Base-by-base conservation (phyloP, 2,329 filamentous ascomycete genomes). In the Aspergillus fumigatus region DNA sequence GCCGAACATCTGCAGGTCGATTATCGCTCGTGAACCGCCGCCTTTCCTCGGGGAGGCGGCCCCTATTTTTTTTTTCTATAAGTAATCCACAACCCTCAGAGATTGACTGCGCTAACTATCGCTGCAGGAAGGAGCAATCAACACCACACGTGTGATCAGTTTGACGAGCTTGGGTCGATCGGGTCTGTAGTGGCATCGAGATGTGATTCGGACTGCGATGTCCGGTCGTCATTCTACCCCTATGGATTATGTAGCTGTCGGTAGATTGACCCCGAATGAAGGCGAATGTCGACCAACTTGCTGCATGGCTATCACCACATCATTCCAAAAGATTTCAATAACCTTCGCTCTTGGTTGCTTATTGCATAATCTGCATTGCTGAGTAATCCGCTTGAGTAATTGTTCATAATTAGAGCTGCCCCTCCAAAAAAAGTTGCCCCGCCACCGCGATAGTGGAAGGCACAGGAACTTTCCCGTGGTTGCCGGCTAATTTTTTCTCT, bases 31-130 rank as follows among this genome's bases (percentile, higher is more conserved):
- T 66, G 62, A 58, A 67, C 61, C 29, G 65, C 67, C 65, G 67
- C 68, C 68, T 64, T 67, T 63, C 63, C 61, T 58, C 21, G 40
- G 60, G 63, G 65, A 62, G 62, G 59, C 65, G 69, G 66, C 62
- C 57, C 50, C 56, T 64, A 62, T 73, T 73, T 73, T 73, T 73
- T 73, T 73, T 73, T 56, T 51, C 69, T 71, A 75, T 75, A 75
- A 73, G 73, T 75, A 26, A 41, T 55, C 65, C 65, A 48, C 10
- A 19, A 53, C 53, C 27, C 6, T 23, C 3, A 25, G 8, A 27
- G 4, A 48, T 50, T 58, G 54, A 41, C 60, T 60, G 57, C 45
- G 59, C 67, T 73, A 72, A 75, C 72, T 74, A 67, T 66, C 38
- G 43, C 23, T 14, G 1, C 11, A 47, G 43, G 21, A 21, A 11